Conservation (phyloP, 164 flowering plant genomes). For the Litsea cubeba region DNA sequence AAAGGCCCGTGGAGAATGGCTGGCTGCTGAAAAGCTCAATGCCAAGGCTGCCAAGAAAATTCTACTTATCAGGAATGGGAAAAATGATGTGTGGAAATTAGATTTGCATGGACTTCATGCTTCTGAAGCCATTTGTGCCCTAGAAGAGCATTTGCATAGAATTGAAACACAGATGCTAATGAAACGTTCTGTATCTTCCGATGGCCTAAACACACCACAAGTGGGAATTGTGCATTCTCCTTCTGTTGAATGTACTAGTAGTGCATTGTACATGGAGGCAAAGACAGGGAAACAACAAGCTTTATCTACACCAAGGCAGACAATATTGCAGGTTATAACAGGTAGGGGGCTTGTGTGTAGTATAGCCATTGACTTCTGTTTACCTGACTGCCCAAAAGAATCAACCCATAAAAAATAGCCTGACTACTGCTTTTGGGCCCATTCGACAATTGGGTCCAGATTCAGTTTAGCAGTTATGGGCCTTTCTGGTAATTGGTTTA, state of each 20-base stretch:
- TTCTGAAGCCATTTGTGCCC: constrained; percentile 69
- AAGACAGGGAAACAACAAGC: constrained; percentile 23
- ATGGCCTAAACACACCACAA: constrained; percentile 16
- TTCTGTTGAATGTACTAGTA: constrained; percentile 21
- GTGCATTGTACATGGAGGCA: constrained; percentile 15
- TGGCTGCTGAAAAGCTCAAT: constrained; percentile 57
- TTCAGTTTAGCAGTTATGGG: too few relatives aligned
- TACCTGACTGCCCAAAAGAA: too few relatives aligned
- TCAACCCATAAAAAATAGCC: not conserved
- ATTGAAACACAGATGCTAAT: constrained; percentile 44
- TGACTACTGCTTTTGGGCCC: too few relatives aligned
- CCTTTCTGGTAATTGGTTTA: too few relatives aligned
- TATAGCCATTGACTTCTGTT: too few relatives aligned
- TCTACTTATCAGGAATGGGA: constrained; percentile 44
- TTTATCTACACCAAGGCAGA: constrained; percentile 30
- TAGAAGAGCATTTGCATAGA: constrained; percentile 48
- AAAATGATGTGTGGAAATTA: constrained; percentile 68
- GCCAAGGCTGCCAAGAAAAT: constrained; percentile 73
- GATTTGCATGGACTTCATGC: constrained; percentile 98
- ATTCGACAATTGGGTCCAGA: too few relatives aligned
- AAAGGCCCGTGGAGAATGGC: constrained; percentile 63
- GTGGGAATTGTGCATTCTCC: constrained; percentile 16
- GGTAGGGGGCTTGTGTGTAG: constrained; percentile 36
- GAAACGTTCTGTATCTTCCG: constrained; percentile 25
- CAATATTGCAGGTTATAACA: constrained; percentile 68